A percentile compares a stretch with the other conserved stretches of the same genome.
phyloP scores from a whole-genome alignment of 2,329 filamentous ascomycete species.

The Colletotrichum limetticola region DNA sequence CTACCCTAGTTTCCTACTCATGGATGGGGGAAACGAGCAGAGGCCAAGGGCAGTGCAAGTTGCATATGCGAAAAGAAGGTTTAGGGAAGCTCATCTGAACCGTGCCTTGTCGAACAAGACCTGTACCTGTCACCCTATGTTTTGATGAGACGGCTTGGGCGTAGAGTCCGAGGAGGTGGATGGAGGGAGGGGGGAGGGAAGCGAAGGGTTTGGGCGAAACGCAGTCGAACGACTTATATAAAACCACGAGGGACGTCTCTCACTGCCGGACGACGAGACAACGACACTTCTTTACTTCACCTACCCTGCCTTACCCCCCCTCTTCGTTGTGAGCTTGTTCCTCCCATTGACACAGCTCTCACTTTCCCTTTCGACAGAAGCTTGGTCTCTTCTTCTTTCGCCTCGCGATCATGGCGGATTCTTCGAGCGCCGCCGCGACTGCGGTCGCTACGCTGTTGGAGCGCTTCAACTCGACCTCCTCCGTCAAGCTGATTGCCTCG shows the following conservation, averaged over 20 bases:
- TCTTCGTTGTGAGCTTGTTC: background rate
- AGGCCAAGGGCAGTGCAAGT: background rate
- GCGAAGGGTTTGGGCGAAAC: too few relatives aligned
- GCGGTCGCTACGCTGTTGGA: background rate
- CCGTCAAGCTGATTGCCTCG: background rate
- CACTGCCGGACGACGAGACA: background rate
- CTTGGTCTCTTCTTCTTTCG: background rate
- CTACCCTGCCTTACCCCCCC: background rate
- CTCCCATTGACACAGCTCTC: background rate
- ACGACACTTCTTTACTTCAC: background rate
- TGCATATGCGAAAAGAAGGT: background rate
- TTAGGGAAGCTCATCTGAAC: background rate
- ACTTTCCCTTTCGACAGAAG: background rate
- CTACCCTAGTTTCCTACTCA: too few relatives aligned
- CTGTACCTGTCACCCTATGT: background rate
- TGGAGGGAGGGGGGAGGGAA: too few relatives aligned
- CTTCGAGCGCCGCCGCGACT: background rate
- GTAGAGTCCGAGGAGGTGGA: background rate
- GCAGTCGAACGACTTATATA: background rate
- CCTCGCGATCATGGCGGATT: background rate
- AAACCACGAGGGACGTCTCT: background rate
- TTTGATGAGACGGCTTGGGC: background rate
- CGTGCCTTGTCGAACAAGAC: background rate
- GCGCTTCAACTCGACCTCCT: conserved; percentile 3
- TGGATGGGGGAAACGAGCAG: background rate